Conservation (phyloP, 2,329 filamentous ascomycete species). For the Plectosphaerella sp. region DNA sequence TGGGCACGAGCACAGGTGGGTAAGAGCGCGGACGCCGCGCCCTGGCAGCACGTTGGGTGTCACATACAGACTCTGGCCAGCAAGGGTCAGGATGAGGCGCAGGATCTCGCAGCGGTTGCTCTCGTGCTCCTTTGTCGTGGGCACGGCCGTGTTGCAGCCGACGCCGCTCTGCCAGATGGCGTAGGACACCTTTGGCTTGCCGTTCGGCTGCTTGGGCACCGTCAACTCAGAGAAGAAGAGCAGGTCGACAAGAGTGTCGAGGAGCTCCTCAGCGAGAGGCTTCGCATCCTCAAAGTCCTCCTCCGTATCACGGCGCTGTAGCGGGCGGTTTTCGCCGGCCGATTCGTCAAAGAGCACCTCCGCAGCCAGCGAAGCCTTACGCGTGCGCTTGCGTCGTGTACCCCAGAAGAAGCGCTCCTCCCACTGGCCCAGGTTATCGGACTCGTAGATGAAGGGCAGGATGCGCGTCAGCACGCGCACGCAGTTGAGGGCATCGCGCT, state of each 20-base stretch:
- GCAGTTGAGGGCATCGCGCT: slow-evolving; percentile 90
- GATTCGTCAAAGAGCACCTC: slow-evolving; percentile 84
- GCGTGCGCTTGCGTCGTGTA: slow-evolving; percentile 65
- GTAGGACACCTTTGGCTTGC: slow-evolving; percentile 79
- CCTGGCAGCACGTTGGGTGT: slow-evolving; percentile 74
- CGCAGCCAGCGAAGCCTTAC: slow-evolving; percentile 58
- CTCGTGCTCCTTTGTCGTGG: slow-evolving; percentile 87
- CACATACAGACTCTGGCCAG: slow-evolving; percentile 92
- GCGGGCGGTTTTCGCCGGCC: slow-evolving; percentile 28
- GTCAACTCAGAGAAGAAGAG: slow-evolving; percentile 92
- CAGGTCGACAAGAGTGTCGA: slow-evolving; percentile 83
- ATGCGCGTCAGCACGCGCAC: slow-evolving; percentile 85
- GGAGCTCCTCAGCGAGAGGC: slow-evolving; percentile 85
- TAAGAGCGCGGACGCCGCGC: slow-evolving; percentile 77
- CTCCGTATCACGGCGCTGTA: slow-evolving; percentile 20
- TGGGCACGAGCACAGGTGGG: slow-evolving; percentile 80
- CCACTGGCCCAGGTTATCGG: slow-evolving; percentile 77
- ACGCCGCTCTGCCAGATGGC: slow-evolving; percentile 98
- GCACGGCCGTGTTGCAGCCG: slow-evolving; percentile 84
- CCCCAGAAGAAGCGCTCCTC: slow-evolving; percentile 94
- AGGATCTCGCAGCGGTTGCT: slow-evolving; percentile 89
- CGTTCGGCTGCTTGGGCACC: slow-evolving; percentile 65
- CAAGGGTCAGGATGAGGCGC: slow-evolving; percentile 76
- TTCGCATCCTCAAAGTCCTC: slow-evolving; percentile 77
- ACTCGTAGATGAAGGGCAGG: slow-evolving; percentile 88